These are phyloP conservation scores for Clonostachys rhizophaga DNA, from an alignment of 2,329 filamentous ascomycete species.

Conservation along the genomic window DNA sequence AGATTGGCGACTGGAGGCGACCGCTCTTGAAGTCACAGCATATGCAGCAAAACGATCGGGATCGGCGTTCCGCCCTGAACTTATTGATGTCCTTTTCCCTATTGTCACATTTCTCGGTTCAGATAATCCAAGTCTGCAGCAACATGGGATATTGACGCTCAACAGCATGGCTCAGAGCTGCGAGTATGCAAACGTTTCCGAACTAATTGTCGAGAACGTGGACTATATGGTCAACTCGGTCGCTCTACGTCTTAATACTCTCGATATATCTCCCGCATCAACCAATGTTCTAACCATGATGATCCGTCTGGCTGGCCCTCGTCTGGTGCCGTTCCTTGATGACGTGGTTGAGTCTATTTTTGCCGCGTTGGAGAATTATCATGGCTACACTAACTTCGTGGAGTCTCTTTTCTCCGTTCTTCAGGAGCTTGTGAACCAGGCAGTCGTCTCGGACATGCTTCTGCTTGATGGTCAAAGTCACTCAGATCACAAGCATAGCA, in stretches of 20 bases:
- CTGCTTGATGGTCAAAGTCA: constrained; percentile 35
- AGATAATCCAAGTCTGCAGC: constrained; percentile 59
- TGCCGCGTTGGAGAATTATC: constrained; percentile 87
- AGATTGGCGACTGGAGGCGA: constrained; percentile 71
- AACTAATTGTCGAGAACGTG: constrained; percentile 83
- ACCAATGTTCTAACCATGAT: constrained; percentile 93
- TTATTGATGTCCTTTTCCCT: constrained; percentile 89
- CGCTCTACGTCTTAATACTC: constrained; percentile 81
- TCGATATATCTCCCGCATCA: constrained; percentile 87
- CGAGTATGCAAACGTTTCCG: constrained; percentile 67
- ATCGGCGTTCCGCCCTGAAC: constrained; percentile 70
- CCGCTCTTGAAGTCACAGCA: constrained; percentile 77
- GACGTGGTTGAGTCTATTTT: constrained; percentile 91
- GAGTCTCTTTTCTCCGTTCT: constrained; percentile 82
- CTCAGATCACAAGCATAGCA: constrained; percentile 34
- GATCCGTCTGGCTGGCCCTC: constrained; percentile 79
- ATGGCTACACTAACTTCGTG: constrained; percentile 84
- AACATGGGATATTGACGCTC: constrained; percentile 78
- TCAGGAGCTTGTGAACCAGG: constrained; percentile 78
- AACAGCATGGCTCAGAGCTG: constrained; percentile 76
- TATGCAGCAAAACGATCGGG: constrained; percentile 67
- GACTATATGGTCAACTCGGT: constrained; percentile 97
- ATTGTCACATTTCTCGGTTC: constrained; percentile 86
- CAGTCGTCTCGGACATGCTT: constrained; percentile 53
- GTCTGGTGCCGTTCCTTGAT: constrained; percentile 81